Base-by-base conservation (phyloP, 2,329 filamentous ascomycete species). In the Penicillium sp. region DNA sequence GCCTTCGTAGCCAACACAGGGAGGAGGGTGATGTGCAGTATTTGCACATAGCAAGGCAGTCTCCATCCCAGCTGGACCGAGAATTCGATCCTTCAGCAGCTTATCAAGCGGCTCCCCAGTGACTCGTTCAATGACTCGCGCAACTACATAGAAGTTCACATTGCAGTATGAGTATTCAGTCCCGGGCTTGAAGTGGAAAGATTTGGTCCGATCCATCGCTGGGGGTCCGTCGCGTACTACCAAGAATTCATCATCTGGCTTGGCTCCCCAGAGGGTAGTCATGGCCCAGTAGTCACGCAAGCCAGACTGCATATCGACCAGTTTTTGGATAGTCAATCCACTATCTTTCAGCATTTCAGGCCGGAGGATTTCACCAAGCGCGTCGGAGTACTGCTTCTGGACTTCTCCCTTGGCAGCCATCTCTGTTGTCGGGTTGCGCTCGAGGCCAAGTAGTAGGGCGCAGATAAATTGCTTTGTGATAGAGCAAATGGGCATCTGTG, bases 381-480 rank as follows among this genome's bases (percentile, higher is more conserved):
- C 50, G 25, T 65, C 58, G 2, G 64, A 58, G 7, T 74, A 54
- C 46, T 72, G 59, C 42, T 58, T 58, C 25, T 65, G 51, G 3
- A 67, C 52, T 43, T 67, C 64, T 1, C 58, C 57, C n/a, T 59
- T 59, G 15, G 51, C 58, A 9, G 50, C 54, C 55, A 71, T 64
- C 6, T 49, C 43, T 1, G 62, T 55, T 0, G 66, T 62, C 4
- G 70, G 65, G 9, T 71, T 64, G 4, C 62, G 59, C 37, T 69
- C 54, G 6, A 75, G 54, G 33, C 69, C 68, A 3, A 65, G 55
- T 42, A 75, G 49, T 3, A 70, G 52, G 4, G 68, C 62, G 46
- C 72, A 75, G 1, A 73, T 57, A 59, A 75, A 72, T 45, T 77
- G 74, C 55, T 77, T 77, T 2, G 72, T 69, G 50, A 76, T 76